Evolutionary conservation across 306 rosid species (phyloP).

Genomic region (Carpinus fangiana): DNA sequence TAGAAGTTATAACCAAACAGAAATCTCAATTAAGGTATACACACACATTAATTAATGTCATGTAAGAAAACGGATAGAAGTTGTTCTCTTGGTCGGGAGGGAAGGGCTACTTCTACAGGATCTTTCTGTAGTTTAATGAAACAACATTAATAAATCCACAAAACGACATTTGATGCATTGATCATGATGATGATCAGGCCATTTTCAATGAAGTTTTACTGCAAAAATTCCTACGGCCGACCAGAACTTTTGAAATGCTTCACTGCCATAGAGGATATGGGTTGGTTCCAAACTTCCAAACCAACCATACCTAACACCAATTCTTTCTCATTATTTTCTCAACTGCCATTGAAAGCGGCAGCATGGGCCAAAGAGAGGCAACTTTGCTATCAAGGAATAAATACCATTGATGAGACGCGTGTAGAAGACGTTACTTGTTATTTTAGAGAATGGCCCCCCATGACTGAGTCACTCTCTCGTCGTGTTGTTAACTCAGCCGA

Average conservation of each 20-base stretch:
- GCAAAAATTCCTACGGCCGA: background rate
- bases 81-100: no score
- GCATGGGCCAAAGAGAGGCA: slow-evolving; percentile 7
- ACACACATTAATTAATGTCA: no score
- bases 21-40: background rate
- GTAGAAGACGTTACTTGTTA: slow-evolving; percentile 17
- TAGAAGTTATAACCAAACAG: background rate
- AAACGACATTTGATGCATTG: background rate
- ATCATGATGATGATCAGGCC: background rate
- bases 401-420: slow-evolving; percentile 19
- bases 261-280: background rate
- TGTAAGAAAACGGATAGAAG: no score
- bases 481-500: no score
- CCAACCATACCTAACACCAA: slow-evolving; percentile 27
- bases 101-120: no score
- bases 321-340: slow-evolving; percentile 24
- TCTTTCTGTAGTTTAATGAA: background rate
- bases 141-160: background rate
- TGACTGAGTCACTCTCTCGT: no score
- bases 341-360: slow-evolving; percentile 12
- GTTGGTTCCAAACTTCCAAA: background rate
- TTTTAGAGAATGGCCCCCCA: slow-evolving; percentile 26
- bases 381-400: slow-evolving; percentile 8
- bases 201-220: background rate
- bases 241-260: no score